Evolutionary conservation across 176 grass and related monocot genomes (phyloP), one percentile per base, ranked within the genome.

Genomic region (Rhynchospora tenuis): DNA sequence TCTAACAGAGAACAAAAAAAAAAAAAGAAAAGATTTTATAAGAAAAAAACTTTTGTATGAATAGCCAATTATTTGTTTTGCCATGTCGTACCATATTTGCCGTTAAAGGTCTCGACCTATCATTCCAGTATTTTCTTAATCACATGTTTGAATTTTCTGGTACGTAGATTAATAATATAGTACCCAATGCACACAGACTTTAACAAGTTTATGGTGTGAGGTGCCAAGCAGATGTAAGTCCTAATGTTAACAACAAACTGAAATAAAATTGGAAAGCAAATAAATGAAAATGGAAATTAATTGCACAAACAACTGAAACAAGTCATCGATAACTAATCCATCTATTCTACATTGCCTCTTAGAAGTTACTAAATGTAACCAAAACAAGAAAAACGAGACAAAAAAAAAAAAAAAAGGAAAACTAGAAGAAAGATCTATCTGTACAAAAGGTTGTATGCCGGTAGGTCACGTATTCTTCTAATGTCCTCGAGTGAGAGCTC

Each of bases 401-500:
- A 31, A 7, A 43, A 60, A 29, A n/a, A 59, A 46, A 33, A 15
- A 10, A 19, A 19, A 64, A 46, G 51, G 6, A 19, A 64, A 26
- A 17, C 43, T 2, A 31, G 17, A 57, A 44, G 12, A 52, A 48
- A 65, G 9, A 65, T 26, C 78, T 91, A 94, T 81, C 90, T 94
- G 67, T 85, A 88, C 89, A 94, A 79, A 76, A 97, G 85, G 55
- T 97, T 97, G 81, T 93, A 98, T 80, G 92, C 95, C 0, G 92
- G 95, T 23, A 98, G 72, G 70, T 98, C 95, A 66, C 90, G 92
- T 67, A 98, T 98, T 83, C 79, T 28, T 27, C 73, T 56, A 52
- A 98, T 64, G 20, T 97, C 95, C 24, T 97, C 92, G 45, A 97
- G 87, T 60, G 87, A 88, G 6, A 98, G 89, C 86, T 94, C 95